Base-by-base conservation (phyloP, 75 land plant species). In the Cryptomeria japonica region DNA sequence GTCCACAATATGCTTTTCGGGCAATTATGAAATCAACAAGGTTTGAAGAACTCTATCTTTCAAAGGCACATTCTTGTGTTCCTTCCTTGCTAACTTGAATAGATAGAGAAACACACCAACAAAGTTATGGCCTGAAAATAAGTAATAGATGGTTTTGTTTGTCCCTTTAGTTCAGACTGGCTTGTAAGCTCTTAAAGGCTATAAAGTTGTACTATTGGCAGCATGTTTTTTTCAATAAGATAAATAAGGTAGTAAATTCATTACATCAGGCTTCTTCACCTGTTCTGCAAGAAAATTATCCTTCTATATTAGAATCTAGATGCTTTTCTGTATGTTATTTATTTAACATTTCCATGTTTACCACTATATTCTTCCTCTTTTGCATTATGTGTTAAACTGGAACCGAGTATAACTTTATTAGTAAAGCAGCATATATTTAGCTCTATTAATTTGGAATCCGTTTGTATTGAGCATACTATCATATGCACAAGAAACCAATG, bases 11-110 rank as follows among this genome's bases (percentile, higher is more conserved):
- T 78, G 85, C 85, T 58, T 83, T 96, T 32, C 51, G 79, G 34
- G 90, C 90, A 37, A 92, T 98, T 75, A 70, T 77, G 83, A 86
- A 68, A 49, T 89, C 96, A 70, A 86, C 93, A 18, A 93, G 98
- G 98, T 96, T 90, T 22, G n/a, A 12, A 87, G 14, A 28, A 13
- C 25, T 25, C 31, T 25, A 46, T 18, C 39, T 55, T 38, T 68
- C 22, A 44, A 39, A 36, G 49, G 34, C 82, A 77, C 3, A 32
- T 28, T 73, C 61, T 31, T 61, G 28, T 7, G 44, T 15, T 16
- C 38, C 13, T 3, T 76, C 2, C 72, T 46, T 47, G 12, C 12
- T 55, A 28, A 49, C 16, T 77, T 46, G 31, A 34, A 44, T 53
- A 75, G 55, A 41, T n/a, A 18, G 3, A 39, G 25, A 68, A 25